phyloP scores from a whole-genome alignment of 2,329 filamentous ascomycete species.

The Aspergillus sp. region DNA sequence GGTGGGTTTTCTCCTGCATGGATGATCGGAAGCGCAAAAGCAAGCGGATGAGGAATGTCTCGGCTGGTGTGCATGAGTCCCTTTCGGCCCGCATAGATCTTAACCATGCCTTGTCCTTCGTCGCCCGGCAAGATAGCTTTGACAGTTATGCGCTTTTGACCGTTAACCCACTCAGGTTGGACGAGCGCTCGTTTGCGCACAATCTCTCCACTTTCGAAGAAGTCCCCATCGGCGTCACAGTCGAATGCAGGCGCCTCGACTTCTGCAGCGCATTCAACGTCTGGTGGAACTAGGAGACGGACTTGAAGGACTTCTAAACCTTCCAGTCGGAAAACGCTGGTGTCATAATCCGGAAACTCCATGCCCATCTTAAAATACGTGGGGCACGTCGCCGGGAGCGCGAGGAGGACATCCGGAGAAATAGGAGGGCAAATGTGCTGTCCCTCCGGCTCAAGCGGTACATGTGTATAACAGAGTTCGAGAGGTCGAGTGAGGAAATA shows the following conservation, averaged over 20 bases:
- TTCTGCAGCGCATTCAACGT: constrained; percentile 89
- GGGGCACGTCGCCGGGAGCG: constrained; percentile 81
- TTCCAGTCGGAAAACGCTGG: constrained; percentile 78
- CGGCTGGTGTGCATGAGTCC: constrained; percentile 97
- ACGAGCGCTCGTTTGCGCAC: constrained; percentile 82
- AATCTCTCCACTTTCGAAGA: constrained; percentile 87
- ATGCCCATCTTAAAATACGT: constrained; percentile 81
- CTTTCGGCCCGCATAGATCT: constrained; percentile 89
- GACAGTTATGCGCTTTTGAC: constrained; percentile 86
- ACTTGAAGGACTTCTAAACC: constrained; percentile 92
- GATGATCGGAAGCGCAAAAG: constrained; percentile 83
- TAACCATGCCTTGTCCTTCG: constrained; percentile 82
- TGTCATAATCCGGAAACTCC: constrained; percentile 86
- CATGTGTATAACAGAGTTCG: constrained; percentile 93
- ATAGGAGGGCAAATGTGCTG: constrained; percentile 92
- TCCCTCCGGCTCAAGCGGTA: constrained; percentile 81
- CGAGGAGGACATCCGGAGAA: constrained; percentile 79
- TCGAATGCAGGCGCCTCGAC: constrained; percentile 81
- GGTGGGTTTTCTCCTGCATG: constrained; percentile 90
- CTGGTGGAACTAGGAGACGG: constrained; percentile 80
- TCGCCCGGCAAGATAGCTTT: constrained; percentile 91
- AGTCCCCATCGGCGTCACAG: constrained; percentile 82
- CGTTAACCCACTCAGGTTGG: constrained; percentile 87
- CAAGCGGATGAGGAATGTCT: constrained; percentile 89
- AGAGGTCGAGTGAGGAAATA: constrained; percentile 90